Evolutionary conservation across 2,329 filamentous ascomycete genomes (phyloP).

Genomic region (Aureobasidium sp.): DNA sequence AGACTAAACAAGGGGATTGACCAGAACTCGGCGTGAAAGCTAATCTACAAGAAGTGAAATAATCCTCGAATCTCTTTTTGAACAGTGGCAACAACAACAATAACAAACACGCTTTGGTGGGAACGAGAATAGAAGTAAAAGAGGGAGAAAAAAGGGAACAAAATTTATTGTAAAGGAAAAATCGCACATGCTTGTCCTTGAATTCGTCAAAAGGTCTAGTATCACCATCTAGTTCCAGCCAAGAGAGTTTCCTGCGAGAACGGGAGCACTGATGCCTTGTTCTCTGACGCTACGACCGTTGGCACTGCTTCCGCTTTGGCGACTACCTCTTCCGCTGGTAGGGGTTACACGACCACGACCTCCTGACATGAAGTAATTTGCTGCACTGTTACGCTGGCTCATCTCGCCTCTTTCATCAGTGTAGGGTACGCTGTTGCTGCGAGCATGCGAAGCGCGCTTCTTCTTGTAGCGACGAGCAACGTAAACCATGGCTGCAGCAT

Average conservation of each 20-base stretch:
- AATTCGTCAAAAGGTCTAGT: conserved; percentile 3
- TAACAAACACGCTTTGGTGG: conserved; percentile 3
- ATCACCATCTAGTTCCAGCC: conserved; percentile 70
- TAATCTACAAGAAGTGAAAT: conserved; percentile 10
- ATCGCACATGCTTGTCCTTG: conserved; percentile 1
- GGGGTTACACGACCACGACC: conserved; percentile 40
- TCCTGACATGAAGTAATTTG: conserved; percentile 57
- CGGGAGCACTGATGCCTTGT: conserved; percentile 75
- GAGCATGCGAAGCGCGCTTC: conserved; percentile 56
- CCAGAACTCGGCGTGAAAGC: conserved; percentile 1
- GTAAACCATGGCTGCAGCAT: conserved; percentile 90
- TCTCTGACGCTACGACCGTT: conserved; percentile 51
- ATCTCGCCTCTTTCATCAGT: conserved; percentile 48
- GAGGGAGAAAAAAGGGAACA: not conserved
- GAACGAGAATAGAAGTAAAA: not conserved
- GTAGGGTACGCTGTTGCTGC: conserved; percentile 67
- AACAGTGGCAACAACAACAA: conserved; percentile 1
- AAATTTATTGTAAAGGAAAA: not conserved
- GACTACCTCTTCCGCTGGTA: conserved; percentile 34
- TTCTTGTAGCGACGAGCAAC: conserved; percentile 83
- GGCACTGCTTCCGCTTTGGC: conserved; percentile 31
- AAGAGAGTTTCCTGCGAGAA: conserved; percentile 88
- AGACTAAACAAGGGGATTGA: not conserved
- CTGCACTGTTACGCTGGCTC: conserved; percentile 33
- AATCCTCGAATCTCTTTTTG: conserved; percentile 3